Conservation (phyloP, 2,329 filamentous ascomycete species). For the Colletotrichum agaves region DNA sequence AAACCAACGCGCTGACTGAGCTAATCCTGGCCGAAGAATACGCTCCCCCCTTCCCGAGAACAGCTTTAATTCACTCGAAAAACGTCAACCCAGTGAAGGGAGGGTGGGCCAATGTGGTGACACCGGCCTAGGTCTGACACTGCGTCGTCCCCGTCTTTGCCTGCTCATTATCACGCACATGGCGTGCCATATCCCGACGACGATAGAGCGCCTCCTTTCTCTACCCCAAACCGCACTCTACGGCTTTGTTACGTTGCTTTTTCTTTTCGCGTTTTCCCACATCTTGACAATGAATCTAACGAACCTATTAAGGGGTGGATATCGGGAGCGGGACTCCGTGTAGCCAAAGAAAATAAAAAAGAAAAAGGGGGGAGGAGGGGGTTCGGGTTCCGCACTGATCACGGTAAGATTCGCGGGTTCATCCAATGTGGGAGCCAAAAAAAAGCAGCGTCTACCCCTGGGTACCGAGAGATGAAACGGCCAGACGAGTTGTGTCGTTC, state of each 20-base stretch:
- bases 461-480: neutral
- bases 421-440: constrained; percentile 15
- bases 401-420: constrained; percentile 17
- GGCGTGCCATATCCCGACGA: constrained; percentile 14
- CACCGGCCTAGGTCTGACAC: constrained; percentile 17
- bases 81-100: neutral
- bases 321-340: neutral
- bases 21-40: no score
- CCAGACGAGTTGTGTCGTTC: neutral
- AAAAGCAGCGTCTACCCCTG: constrained; percentile 17
- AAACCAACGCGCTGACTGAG: neutral
- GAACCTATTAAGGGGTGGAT: neutral
- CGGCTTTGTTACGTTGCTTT: neutral
- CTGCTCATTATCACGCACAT: constrained; percentile 8
- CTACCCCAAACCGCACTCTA: constrained; percentile 8
- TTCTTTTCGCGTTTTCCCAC: constrained; percentile 2
- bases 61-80: constrained; percentile 2
- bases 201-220: neutral
- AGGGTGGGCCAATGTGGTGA: neutral
- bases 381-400: neutral
- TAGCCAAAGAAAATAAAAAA: neutral
- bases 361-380: no score
- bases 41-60: neutral
- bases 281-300: constrained; percentile 9
- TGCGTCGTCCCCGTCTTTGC: neutral